Percentiles rank a stretch among this genome's conserved stretches.
These are phyloP conservation scores for Davidsoniella neocaledoniae DNA, from an alignment of 2,329 filamentous ascomycete genomes.

Conservation along the genomic window DNA sequence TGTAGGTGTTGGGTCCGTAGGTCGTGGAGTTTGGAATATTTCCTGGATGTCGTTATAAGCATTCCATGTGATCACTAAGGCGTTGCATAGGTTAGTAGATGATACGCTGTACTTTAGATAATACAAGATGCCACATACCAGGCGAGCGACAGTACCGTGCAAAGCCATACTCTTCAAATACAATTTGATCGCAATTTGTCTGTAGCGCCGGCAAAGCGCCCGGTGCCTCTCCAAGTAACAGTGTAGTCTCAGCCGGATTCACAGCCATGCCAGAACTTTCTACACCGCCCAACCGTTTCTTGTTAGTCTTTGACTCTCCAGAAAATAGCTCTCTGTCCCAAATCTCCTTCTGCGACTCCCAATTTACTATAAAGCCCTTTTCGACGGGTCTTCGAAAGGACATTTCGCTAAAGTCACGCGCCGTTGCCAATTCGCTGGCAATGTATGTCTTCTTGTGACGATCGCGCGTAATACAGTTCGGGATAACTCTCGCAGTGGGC, in stretches of 20 bases:
- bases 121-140: conserved; percentile 27
- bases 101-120: no score
- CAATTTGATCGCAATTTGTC: conserved; percentile 83
- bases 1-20: conserved; percentile 22
- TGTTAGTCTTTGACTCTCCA: conserved; percentile 23
- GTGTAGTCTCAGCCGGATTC: conserved; percentile 63
- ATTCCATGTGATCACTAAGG: conserved; percentile 53
- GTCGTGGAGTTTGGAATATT: conserved; percentile 45
- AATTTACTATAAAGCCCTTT: conserved; percentile 88
- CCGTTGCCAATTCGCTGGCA: conserved; percentile 59
- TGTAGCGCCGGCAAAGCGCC: conserved; percentile 70
- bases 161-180: conserved; percentile 96
- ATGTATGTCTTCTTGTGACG: conserved; percentile 66
- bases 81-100: not conserved
- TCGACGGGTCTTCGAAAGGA: conserved; percentile 79
- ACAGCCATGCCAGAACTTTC: conserved; percentile 40
- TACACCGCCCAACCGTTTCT: no score
- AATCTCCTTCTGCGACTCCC: conserved; percentile 89
- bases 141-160: conserved; percentile 64
- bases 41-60: conserved; percentile 64
- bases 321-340: conserved; percentile 85
- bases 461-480: conserved; percentile 77
- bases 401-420: conserved; percentile 79
- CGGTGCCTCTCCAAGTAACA: conserved; percentile 72
- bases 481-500: conserved; percentile 46